A percentile compares a stretch with the other conserved stretches of the same genome.
Conservation (phyloP, 176 grass and related monocot species). For the Musa itinerans region DNA sequence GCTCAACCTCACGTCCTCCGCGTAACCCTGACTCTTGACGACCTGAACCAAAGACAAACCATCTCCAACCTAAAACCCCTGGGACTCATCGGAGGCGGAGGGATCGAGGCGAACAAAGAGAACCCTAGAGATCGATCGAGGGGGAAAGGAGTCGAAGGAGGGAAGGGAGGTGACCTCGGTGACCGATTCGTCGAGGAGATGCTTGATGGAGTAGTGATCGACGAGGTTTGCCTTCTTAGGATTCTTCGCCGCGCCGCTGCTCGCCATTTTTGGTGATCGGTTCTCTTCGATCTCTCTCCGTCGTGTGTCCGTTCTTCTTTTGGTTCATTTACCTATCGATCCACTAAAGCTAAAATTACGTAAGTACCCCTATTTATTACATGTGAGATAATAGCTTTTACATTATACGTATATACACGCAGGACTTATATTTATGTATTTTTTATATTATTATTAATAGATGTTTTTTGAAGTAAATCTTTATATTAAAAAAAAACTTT, state of each 20-base stretch:
- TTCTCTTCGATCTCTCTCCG: too few relatives aligned
- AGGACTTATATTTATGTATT: too few relatives aligned
- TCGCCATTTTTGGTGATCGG: not conserved
- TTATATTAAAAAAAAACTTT: too few relatives aligned
- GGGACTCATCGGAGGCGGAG: not conserved
- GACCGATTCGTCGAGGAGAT: constrained; percentile 73
- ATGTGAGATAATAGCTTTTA: too few relatives aligned
- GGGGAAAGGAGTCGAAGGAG: not conserved
- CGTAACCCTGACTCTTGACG: constrained; percentile 73
- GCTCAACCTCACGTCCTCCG: constrained; percentile 74
- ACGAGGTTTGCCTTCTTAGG: constrained; percentile 72
- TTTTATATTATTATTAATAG: too few relatives aligned
- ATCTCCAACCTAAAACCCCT: not conserved
- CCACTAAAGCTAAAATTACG: too few relatives aligned
- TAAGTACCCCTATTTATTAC: too few relatives aligned
- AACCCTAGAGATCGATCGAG: not conserved
- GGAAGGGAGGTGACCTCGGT: constrained; percentile 31
- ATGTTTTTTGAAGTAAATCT: too few relatives aligned
- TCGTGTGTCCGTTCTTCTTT: too few relatives aligned
- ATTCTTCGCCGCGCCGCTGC: constrained; percentile 13
- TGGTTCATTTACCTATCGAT: too few relatives aligned
- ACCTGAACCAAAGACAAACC: constrained; percentile 28
- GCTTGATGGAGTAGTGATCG: constrained; percentile 69
- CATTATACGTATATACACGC: too few relatives aligned
- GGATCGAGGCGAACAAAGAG: not conserved